Evolutionary conservation across 2,329 filamentous ascomycete species (phyloP), one percentile per base, ranked within the genome.

Genomic region (Exophiala xenobiotica): DNA sequence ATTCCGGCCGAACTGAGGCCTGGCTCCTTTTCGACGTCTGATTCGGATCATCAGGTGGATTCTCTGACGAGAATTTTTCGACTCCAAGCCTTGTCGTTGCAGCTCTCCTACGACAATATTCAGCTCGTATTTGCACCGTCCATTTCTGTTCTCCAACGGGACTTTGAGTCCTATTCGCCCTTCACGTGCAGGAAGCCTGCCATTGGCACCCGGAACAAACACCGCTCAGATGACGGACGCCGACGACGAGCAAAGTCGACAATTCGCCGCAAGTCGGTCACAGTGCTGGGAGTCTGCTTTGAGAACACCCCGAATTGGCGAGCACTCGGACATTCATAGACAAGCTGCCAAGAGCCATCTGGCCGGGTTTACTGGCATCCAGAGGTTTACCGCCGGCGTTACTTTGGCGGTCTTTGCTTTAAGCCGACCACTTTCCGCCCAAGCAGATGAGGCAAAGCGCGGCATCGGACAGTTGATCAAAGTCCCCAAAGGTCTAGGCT

Each of bases 371-470:
- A 57, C 74, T 9, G 72, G 67, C 3, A 72, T 74, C 52, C 74
- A 74, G 43, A 49, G 73, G 8, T 74, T 74, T 62, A 72, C 72
- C 40, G 69, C 71, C 0, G 68, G 71, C 4, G 68, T 75, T n/a
- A 72, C 74, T 9, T 63, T 75, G 45, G 66, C 69, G 14, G 66
- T 74, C 2, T 64, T 70, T 42, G 71, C 73, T 1, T 61, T 75
- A 1, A 71, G 70, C 3, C 68, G 74, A 22, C 69, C 70, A 1
- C 63, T 75, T 1, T 72, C 71, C 0, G 66, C 72, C 46, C 59
- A 61, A 22, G 70, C 71, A 1, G 72, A 74, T 51, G 67, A 68
- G 37, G 67, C 70, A 1, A 75, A 75, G 50, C 65, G 70, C 23
- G 69, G 65, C 6, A 68, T 75, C 19, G 47, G 51, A 3, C 29